Base-by-base conservation (phyloP, 2,329 filamentous ascomycete species). In the Monosporascus sp. region DNA sequence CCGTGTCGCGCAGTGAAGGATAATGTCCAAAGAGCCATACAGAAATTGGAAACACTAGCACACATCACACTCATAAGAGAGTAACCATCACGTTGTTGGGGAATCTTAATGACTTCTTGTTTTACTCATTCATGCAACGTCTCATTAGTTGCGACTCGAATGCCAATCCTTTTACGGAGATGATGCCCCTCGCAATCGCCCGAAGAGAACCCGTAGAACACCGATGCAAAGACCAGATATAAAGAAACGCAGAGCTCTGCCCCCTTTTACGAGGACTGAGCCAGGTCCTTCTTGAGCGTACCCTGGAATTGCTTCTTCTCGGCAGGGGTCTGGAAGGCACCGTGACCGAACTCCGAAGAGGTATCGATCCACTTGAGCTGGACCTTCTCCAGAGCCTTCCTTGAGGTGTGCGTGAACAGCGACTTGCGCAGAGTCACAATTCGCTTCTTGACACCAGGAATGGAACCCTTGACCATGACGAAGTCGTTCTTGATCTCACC, bases 321-420 rank as follows among this genome's bases (percentile, higher is more conserved):
- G 73, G 90, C 88, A 65, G 88, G 82, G 62, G 94, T 99, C 85
- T 99, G 94, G 91, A 96, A 99, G 72, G 91, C 93, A 86, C 94
- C 94, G 83, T 99, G 94, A 79, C 94, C 94, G 79, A 99, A 99
- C 85, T 99, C 96, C 82, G 92, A 97, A 60, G 92, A 97, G 70
- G 94, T 99, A 73, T 99, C 94, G 88, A 99, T 99, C 94, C 94
- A 99, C 83, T 99, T 99, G 83, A 99, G 90, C 73, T 93, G 90
- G 76, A 97, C 90, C 90, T 99, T 97, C 88, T 99, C 94, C 73
- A 96, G 84, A 53, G 94, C 90, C 77, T 88, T 91, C 75, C 94
- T 85, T 73, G 89, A 96, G 69, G 92, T 97, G 85, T 99, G 94
- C 60, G 82, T 84, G 86, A 94, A 97, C 85, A 99, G 94, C 66